A percentile compares a stretch with the other conserved stretches of the same genome.
Conservation (phyloP, 345 rosid genomes). For the Lepidium africanum region DNA sequence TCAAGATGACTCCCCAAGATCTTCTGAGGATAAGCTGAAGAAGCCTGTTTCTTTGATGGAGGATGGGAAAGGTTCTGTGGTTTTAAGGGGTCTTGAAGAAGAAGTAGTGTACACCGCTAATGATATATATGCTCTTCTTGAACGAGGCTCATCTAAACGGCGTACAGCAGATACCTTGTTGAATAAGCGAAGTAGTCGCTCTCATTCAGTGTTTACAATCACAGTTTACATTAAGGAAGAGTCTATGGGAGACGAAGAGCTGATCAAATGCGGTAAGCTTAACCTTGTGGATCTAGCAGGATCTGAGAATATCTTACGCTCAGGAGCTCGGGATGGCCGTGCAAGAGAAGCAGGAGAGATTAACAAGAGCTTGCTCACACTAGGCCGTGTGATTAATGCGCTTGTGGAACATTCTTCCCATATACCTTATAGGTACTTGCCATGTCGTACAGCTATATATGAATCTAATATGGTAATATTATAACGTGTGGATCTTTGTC, state of each 20-base stretch:
- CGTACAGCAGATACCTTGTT: constrained; percentile 86
- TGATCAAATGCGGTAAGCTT: constrained; percentile 95
- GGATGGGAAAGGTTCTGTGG: constrained; percentile 87
- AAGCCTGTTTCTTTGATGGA: constrained; percentile 85
- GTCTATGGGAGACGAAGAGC: constrained; percentile 72
- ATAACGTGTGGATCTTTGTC: background rate
- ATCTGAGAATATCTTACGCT: constrained; percentile 85
- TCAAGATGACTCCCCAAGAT: constrained; percentile 56
- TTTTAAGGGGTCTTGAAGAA: constrained; percentile 89
- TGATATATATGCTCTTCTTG: constrained; percentile 75
- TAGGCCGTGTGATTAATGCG: constrained; percentile 95
- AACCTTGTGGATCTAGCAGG: constrained; percentile 98
- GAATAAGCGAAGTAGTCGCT: constrained; percentile 93
- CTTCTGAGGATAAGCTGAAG: constrained; percentile 63
- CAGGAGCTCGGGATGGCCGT: constrained; percentile 88
- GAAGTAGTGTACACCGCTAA: constrained; percentile 87
- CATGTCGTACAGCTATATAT: background rate
- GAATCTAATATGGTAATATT: background rate
- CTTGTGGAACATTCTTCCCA: constrained; percentile 96
- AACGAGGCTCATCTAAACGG: constrained; percentile 74
- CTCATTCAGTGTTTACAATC: constrained; percentile 90
- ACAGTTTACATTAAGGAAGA: constrained; percentile 77
- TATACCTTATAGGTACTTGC: constrained; percentile 75
- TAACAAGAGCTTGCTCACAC: constrained; percentile 90
- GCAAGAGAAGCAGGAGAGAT: constrained; percentile 99